These are phyloP conservation scores for Verbena officinalis DNA, from an alignment of 257 asterid species.

Conservation along the genomic window DNA sequence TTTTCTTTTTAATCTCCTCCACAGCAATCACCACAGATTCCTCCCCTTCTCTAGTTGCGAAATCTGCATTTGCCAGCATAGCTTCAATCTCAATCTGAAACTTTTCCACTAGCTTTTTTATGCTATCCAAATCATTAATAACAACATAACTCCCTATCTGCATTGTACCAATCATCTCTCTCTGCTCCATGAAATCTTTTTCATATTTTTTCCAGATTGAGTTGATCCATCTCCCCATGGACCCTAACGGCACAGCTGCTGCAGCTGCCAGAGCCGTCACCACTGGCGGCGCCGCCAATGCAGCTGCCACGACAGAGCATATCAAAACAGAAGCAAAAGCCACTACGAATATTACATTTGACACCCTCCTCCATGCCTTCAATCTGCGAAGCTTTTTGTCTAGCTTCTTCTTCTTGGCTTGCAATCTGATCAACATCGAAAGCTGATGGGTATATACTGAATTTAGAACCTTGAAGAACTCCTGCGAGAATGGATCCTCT, in stretches of 20 bases:
- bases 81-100: slow-evolving; percentile 61
- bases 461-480: slow-evolving; percentile 57
- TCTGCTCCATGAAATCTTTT: slow-evolving; percentile 58
- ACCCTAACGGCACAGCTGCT: slow-evolving; percentile 77
- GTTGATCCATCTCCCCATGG: slow-evolving; percentile 81
- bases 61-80: slow-evolving; percentile 54
- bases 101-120: slow-evolving; percentile 55
- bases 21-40: slow-evolving; percentile 60
- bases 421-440: slow-evolving; percentile 58
- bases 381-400: slow-evolving; percentile 52
- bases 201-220: slow-evolving; percentile 76
- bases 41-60: slow-evolving; percentile 58
- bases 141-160: slow-evolving; percentile 57
- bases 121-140: slow-evolving; percentile 60
- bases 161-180: slow-evolving; percentile 56
- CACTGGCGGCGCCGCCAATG: slow-evolving; percentile 77
- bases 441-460: slow-evolving; percentile 56
- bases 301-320: slow-evolving; percentile 89
- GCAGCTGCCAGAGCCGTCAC: slow-evolving; percentile 84
- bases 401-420: slow-evolving; percentile 53
- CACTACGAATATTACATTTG: slow-evolving; percentile 65
- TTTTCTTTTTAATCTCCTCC: slow-evolving; percentile 62
- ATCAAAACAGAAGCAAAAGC: slow-evolving; percentile 70
- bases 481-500: slow-evolving; percentile 75
- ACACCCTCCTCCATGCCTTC: slow-evolving; percentile 71